Evolutionary conservation across 345 rosid species (phyloP), one percentile per base, ranked within the genome.

Genomic region (Draba incana): DNA sequence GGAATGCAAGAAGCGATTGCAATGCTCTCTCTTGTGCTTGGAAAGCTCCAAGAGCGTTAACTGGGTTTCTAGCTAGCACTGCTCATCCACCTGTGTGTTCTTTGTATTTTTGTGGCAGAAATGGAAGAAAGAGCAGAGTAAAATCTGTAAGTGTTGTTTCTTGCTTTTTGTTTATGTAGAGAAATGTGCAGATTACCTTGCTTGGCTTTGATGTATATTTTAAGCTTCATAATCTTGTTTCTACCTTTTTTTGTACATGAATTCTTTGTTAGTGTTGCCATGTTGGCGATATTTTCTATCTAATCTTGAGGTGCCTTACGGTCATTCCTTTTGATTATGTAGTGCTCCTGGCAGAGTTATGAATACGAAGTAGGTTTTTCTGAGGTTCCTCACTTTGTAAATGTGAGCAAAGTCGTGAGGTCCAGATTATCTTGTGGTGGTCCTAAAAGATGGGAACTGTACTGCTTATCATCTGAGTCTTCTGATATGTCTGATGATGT

Each of bases 21-120:
- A 85, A 67, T 56, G 83, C 84, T 33, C 84, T 94, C 51, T 91
- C 95, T 0, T 91, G 96, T 71, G 92, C 96, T 49, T 87, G 89
- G 92, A 91, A 86, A 80, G 90, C 92, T 62, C 97, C 97, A 4
- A 84, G 96, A 74, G 90, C 81, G 43, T 75, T 94, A 82, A 86
- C 97, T 24, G 95, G 99, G 25, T 89, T 85, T 77, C 89, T 91
- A 35, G 92, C 96, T 3, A 86, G 79, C 82, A 91, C 99, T 24
- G 83, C 95, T 0, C 89, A 86, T 77, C 80, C 85, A 59, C 66
- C 78, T 38, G 81, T 75, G 41, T 84, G 75, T 79, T 81, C 83
- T 2, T 76, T 88, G 10, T 80, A 66, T 43, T 51, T 69, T 16
- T 65, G 61, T 42, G 55, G 55, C 33, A 82, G 72, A 64, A 75